These are phyloP conservation scores for Diaporthe batatas DNA, from an alignment of 2,329 filamentous ascomycete species.

Conservation along the genomic window DNA sequence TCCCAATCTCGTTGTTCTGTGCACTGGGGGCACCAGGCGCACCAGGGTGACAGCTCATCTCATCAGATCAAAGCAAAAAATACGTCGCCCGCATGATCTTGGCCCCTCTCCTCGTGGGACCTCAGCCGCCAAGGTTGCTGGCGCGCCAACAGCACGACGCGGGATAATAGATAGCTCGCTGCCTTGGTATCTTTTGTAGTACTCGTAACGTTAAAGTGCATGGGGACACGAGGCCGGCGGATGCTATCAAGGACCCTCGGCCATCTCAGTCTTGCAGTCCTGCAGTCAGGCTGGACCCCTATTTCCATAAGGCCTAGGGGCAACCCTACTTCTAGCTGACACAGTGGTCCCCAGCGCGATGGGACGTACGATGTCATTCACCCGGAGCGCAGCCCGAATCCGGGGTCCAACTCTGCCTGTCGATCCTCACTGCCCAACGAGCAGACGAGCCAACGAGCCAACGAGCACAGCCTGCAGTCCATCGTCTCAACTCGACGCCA, in stretches of 20 bases:
- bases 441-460: conserved; percentile 17
- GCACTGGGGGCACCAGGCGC: conserved; percentile 14
- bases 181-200: background rate
- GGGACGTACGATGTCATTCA: conserved; percentile 23
- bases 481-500: conserved; percentile 13
- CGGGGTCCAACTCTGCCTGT: conserved; percentile 21
- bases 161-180: background rate
- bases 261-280: background rate
- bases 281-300: conserved; percentile 13
- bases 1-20: conserved; percentile 29
- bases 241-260: background rate
- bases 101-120: conserved; percentile 26
- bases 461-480: conserved; percentile 11
- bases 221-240: background rate
- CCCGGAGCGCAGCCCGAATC: conserved; percentile 29
- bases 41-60: conserved; percentile 33
- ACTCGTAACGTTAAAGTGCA: background rate
- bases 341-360: conserved; percentile 27
- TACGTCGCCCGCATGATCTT: conserved; percentile 5
- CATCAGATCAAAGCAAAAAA: conserved; percentile 32
- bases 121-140: conserved; percentile 28
- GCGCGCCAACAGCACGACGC: conserved; percentile 14
- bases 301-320: conserved; percentile 21
- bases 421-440: conserved; percentile 24
- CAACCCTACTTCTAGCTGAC: conserved; percentile 28